A percentile compares a stretch with the other conserved stretches of the same genome.
Conservation (phyloP, 192 early-diverging fungal species). For the Diversispora eburnea region DNA sequence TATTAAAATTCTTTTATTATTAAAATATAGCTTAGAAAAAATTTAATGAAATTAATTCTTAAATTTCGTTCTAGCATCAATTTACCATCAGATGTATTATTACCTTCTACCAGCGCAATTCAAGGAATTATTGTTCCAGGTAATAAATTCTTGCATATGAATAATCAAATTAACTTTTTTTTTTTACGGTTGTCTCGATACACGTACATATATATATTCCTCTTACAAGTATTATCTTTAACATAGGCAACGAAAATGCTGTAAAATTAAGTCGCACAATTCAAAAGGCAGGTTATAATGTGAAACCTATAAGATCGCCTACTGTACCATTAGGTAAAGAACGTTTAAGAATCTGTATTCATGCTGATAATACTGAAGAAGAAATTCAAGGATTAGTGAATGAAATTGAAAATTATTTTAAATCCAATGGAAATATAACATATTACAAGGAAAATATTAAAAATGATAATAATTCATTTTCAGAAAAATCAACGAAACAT, state of each 20-base stretch:
- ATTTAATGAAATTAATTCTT: constrained; percentile 43
- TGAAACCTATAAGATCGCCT: constrained; percentile 74
- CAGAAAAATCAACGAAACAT: too few relatives aligned
- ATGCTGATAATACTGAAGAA: constrained; percentile 65
- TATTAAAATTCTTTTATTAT: constrained; percentile 10
- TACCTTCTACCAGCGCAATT: constrained; percentile 69
- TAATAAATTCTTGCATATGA: constrained; percentile 26
- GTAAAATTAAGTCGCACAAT: constrained; percentile 38
- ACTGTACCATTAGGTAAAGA: constrained; percentile 77
- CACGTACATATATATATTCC: background rate
- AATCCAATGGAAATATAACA: background rate
- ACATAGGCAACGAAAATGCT: constrained; percentile 47
- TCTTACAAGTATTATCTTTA: constrained; percentile 6
- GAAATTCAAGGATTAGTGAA: constrained; percentile 44
- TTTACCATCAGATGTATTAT: constrained; percentile 45
- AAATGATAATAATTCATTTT: too few relatives aligned
- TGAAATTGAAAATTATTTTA: constrained; percentile 25
- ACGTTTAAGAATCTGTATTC: constrained; percentile 80
- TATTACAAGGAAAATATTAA: too few relatives aligned
- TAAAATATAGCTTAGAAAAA: constrained; percentile 40
- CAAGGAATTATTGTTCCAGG: constrained; percentile 75
- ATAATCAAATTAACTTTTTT: background rate
- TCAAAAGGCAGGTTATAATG: constrained; percentile 53
- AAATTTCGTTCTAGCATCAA: constrained; percentile 50
- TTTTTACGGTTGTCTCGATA: background rate